Conservation (phyloP, 768 basidiomycete genomes). For the Russula sp. region DNA sequence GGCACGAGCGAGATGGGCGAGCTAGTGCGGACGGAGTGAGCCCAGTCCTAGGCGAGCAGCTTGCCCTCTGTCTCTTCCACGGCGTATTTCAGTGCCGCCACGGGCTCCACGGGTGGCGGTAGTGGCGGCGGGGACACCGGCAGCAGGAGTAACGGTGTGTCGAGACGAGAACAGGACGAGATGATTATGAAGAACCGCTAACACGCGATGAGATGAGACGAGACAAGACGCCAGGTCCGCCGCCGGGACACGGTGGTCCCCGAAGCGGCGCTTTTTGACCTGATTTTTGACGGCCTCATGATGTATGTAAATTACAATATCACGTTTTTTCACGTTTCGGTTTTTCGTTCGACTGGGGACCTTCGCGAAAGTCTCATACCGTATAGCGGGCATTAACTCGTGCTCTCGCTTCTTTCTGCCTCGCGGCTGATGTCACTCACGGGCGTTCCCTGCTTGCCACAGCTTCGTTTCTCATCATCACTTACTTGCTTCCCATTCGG, state of each 20-base stretch:
- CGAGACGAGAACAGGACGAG: not conserved
- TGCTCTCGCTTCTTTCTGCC: not conserved
- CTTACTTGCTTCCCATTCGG: too few species aligned
- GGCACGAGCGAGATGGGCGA: constrained; percentile 14
- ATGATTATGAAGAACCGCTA: not conserved
- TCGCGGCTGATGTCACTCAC: too few species aligned
- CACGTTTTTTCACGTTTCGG: not conserved
- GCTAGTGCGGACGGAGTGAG: not conserved
- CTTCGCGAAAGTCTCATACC: not conserved
- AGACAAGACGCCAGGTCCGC: not conserved
- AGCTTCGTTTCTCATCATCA: too few species aligned
- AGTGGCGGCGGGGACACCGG: not conserved
- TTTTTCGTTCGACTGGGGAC: too few species aligned
- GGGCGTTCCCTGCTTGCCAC: too few species aligned
- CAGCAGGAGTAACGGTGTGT: not conserved
- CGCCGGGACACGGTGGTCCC: too few species aligned
- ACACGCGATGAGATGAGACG: not conserved
- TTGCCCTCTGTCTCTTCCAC: constrained; percentile 1
- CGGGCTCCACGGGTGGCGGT: not conserved
- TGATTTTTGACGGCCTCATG: too few species aligned
- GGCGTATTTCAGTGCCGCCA: not conserved
- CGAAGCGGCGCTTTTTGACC: not conserved
- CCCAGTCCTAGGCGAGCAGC: constrained; percentile 10
- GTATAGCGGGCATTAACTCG: not conserved
- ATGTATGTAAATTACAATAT: not conserved